These are phyloP conservation scores for Kewa caespitosa DNA, from an alignment of 179 eudicot genomes.

Conservation along the genomic window DNA sequence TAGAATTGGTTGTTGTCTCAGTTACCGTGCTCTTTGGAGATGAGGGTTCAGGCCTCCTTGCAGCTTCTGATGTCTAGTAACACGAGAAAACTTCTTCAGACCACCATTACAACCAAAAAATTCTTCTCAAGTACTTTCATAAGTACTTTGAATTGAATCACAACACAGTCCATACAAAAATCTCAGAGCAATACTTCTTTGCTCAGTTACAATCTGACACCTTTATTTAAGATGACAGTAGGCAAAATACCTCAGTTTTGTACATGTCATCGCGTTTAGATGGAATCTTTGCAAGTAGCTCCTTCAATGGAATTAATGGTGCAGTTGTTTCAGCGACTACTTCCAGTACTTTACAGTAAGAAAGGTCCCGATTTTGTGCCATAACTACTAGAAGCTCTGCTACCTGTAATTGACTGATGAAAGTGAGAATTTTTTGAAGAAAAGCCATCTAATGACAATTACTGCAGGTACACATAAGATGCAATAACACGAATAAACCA, in stretches of 20 bases:
- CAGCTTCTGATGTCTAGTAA: slow-evolving; percentile 15
- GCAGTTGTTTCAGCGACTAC: slow-evolving; percentile 90
- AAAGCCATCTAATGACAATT: background rate
- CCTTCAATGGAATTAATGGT: slow-evolving; percentile 70
- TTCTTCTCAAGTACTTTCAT: background rate
- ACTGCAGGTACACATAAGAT: background rate
- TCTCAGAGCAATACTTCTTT: background rate
- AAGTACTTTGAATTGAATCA: background rate
- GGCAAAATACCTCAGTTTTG: slow-evolving; percentile 46
- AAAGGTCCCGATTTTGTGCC: slow-evolving; percentile 65
- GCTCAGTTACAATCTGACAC: background rate
- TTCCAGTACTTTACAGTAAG: slow-evolving; percentile 83
- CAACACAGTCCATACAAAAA: background rate
- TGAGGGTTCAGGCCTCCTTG: slow-evolving; percentile 5
- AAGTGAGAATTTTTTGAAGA: background rate
- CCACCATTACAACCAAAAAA: background rate
- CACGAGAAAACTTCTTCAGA: background rate
- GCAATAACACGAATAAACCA: background rate
- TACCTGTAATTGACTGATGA: slow-evolving; percentile 47
- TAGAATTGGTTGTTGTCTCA: slow-evolving; percentile 11
- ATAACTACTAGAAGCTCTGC: slow-evolving; percentile 83
- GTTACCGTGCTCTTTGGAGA: slow-evolving; percentile 6
- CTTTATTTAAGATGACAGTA: background rate
- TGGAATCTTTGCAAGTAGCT: slow-evolving; percentile 71
- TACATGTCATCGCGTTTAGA: slow-evolving; percentile 44